A percentile compares a stretch with the other conserved stretches of the same genome.
phyloP scores from a whole-genome alignment of 2,329 filamentous ascomycete genomes.

The Ophiostoma perfectum region DNA sequence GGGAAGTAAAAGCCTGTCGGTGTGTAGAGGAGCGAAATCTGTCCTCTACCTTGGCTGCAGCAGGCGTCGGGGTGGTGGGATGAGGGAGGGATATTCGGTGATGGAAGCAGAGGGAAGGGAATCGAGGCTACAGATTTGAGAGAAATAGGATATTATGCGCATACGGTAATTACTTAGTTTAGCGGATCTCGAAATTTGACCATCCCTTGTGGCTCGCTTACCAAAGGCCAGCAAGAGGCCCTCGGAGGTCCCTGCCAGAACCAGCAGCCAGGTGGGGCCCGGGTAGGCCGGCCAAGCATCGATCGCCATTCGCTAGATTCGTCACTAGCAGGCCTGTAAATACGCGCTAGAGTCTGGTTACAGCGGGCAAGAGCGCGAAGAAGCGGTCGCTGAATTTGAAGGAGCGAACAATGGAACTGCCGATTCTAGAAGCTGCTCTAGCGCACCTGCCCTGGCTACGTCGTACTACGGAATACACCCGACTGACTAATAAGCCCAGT shows the following conservation, averaged over 20 bases:
- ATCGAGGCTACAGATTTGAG: background rate
- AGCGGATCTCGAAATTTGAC: background rate
- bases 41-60: background rate
- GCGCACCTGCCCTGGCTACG: background rate
- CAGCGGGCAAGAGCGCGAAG: background rate
- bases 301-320: conserved; percentile 12
- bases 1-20: background rate
- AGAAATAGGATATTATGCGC: conserved; percentile 12
- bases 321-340: background rate
- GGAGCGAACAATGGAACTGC: background rate
- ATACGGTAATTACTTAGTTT: background rate
- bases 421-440: background rate
- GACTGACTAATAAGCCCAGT: background rate
- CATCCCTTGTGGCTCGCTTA: background rate
- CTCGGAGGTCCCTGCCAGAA: background rate
- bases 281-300: conserved; percentile 11
- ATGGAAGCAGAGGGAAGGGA: background rate
- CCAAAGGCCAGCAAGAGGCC: conserved; percentile 1
- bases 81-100: background rate
- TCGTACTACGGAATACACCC: too few species aligned
- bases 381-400: background rate
- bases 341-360: too few species aligned
- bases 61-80: background rate
- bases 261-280: background rate
- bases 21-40: background rate